Evolutionary conservation across 305 asterid genomes (phyloP).

Genomic region (Fraxinus angustifolia): DNA sequence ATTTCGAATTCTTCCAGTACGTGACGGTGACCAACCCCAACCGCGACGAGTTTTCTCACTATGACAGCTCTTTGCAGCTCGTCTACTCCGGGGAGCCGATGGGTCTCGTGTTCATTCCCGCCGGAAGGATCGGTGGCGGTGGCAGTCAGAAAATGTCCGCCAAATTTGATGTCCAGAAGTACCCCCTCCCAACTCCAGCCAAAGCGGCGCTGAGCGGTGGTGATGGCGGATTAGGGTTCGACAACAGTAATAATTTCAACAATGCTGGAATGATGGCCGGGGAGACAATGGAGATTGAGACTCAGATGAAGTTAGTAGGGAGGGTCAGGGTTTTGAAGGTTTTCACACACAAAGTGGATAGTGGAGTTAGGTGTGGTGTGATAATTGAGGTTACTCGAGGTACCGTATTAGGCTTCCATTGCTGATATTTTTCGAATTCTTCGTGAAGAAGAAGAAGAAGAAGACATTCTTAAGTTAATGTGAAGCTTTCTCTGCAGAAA

Average conservation of each 20-base stretch:
- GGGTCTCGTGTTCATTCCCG: constrained; percentile 80
- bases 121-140: constrained; percentile 79
- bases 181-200: constrained; percentile 53
- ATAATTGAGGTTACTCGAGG: constrained; percentile 67
- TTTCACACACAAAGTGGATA: constrained; percentile 76
- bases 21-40: constrained; percentile 89
- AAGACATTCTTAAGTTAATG: background rate
- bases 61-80: constrained; percentile 88
- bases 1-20: constrained; percentile 81
- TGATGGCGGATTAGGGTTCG: constrained; percentile 18
- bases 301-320: constrained; percentile 87
- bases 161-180: constrained; percentile 63
- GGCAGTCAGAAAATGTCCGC: constrained; percentile 86
- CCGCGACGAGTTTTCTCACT: constrained; percentile 89
- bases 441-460: background rate
- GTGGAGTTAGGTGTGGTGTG: constrained; percentile 68
- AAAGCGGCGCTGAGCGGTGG: constrained; percentile 34
- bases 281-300: constrained; percentile 77
- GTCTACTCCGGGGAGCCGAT: constrained; percentile 75
- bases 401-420: constrained; percentile 66
- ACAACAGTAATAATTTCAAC: background rate
- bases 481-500: background rate
- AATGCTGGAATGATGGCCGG: constrained; percentile 24
- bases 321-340: constrained; percentile 84
- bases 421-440: constrained; percentile 35